Base-by-base conservation (phyloP, 2,329 filamentous ascomycete species). In the Grosmannia penicillata region DNA sequence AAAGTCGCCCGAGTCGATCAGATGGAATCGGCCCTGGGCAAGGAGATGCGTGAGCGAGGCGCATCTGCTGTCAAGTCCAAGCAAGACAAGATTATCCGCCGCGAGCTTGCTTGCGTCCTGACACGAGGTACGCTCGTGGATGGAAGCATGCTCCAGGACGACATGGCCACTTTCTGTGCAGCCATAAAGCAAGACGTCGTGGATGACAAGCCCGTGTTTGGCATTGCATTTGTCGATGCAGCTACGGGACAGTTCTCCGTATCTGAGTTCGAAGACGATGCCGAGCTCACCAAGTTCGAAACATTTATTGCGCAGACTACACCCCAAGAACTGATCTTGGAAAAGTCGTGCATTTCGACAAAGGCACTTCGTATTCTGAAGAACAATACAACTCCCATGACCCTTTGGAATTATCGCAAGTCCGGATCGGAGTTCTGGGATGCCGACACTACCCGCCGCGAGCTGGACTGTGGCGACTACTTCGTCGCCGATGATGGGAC, bases 1-100 rank as follows among this genome's bases (percentile, higher is more conserved):
- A 98, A 98, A 59, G 93, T 98, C 38, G 91, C 91, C 7, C 72
- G 89, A 15, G 91, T 98, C 19, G 91, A 96, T 55, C 91, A 98
- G 56, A 87, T 87, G 68, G 91, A 98, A 61, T 93, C 86, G 25
- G 91, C 91, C 3, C 63, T 98, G 8, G 87, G 80, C 41, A 98
- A 98, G 56, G 89, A 98, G 58, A 96, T 98, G 91, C 80, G 91
- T n/a, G 91, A 98, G 58, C 75, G 89, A 35, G 83, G 82, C 45
- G 72, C 68, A 40, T 64, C 66, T 45, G 60, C 56, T 18, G 63
- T 62, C 34, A 82, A 78, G 51, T 53, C 60, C 40, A 91, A 87
- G 56, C 80, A 78, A 25, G 87, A 95, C 56, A 95, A 96, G 57
- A 78, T 98, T 49, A 98, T 98, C 49, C 79, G 77, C 33, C 75